Evolutionary conservation across 768 basidiomycete species (phyloP), one percentile per base, ranked within the genome.

Genomic region (Auriscalpium microsporum): DNA sequence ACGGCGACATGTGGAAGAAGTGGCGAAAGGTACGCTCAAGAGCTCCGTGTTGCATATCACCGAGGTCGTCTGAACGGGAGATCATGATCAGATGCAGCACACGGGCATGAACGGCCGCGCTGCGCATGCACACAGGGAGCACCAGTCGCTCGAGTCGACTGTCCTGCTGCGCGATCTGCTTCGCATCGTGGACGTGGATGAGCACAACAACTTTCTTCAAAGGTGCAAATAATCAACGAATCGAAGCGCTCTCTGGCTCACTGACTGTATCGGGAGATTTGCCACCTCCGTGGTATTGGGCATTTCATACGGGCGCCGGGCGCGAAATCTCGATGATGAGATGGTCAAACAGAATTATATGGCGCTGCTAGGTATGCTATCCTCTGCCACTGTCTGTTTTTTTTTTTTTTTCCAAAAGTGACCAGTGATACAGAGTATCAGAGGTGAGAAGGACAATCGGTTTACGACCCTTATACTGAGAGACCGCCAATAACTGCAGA

Each of bases 111-210:
- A 50, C 14, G 54, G 52, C 35, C 58, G 56, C 19, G 28, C 23
- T 3, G 47, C 44, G 7, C 19, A 53, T 10, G 48, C 17, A 45
- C 58, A 59, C 19, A 33, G 49, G 33, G 56, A 53, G n/a, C 52
- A 58, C 28, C 48, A 59, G 19, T 47, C 51, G 16, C 56, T 58
- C 2, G 58, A 59, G 23, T n/a, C 44, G 21, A 35, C 52, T 3
- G 34, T 59, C 13, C 35, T 59, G 17, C 45, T 59, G 36, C 56
- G 48, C 10, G 51, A 59, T 21, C 34, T 59, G 17, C 58, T 59
- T 11, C 36, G 17, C 16, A 47, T 16, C 35, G 19, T 9, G 21
- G 45, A 34, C 35, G 19, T 9, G 21, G 45, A 9, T 5, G n/a
- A 53, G 16, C 36, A 53, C 5, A n/a, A 53, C 8, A 10, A 42